These are phyloP conservation scores for Hanseniaspora sp. DNA, from an alignment of 1,139 yeast genomes.

Conservation along the genomic window DNA sequence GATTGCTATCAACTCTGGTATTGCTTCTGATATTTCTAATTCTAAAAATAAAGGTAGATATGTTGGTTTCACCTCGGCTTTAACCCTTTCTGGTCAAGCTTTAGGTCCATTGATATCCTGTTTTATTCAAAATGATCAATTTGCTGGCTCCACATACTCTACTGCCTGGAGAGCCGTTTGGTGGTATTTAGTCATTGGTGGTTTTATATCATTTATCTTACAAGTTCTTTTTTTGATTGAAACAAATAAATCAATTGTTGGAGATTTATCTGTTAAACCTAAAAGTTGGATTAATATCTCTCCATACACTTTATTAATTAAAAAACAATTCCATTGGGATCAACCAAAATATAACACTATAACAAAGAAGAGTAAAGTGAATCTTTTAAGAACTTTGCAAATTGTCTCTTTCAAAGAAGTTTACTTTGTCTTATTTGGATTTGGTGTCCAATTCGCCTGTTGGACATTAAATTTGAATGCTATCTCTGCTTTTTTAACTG, in stretches of 20 bases:
- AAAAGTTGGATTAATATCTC: constrained; percentile 33
- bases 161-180: constrained; percentile 62
- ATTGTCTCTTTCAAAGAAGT: constrained; percentile 40
- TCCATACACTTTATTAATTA: constrained; percentile 28
- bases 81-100: constrained; percentile 58
- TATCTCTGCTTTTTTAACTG: constrained; percentile 43
- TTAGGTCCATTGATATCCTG: constrained; percentile 63
- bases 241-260: constrained; percentile 57
- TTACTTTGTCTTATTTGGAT: constrained; percentile 38
- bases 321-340: constrained; percentile 19
- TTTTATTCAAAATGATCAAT: constrained; percentile 43
- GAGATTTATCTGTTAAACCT: constrained; percentile 52
- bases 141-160: background rate
- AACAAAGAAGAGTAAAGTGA: background rate
- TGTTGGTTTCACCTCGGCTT: constrained; percentile 51
- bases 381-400: constrained; percentile 26
- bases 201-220: constrained; percentile 31
- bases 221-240: constrained; percentile 46
- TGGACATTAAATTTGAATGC: constrained; percentile 66
- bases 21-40: constrained; percentile 57
- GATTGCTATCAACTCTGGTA: constrained; percentile 54
- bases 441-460: constrained; percentile 50
- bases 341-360: constrained; percentile 28
- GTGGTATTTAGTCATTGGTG: constrained; percentile 58
- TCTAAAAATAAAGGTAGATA: constrained; percentile 55